Evolutionary conservation across 768 basidiomycete genomes (phyloP), one percentile per base, ranked within the genome.

Genomic region (Pisolithus microcarpus): DNA sequence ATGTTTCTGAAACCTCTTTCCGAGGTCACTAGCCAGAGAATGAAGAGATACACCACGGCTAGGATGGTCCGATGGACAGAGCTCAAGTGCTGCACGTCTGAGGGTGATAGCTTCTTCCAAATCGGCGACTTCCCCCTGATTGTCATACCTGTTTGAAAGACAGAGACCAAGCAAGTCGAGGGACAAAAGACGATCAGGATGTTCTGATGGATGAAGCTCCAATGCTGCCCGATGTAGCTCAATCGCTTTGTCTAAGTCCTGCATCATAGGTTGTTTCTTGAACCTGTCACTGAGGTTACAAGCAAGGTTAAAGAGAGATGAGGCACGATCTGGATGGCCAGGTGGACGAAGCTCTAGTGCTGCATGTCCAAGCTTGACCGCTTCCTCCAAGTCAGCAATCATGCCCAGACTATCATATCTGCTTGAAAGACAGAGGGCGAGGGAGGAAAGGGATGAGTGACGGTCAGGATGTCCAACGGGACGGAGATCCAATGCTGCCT

Each of bases 221-320:
- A 39, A 39, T 21, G n/a, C n/a, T 18, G 19, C n/a, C 21, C 38
- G 38, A 18, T 39, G 38, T n/a, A 39, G 38, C n/a, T n/a, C n/a
- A 39, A 39, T 39, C 3, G 38, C 38, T 21, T 39, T n/a, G 21
- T 39, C 38, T 8, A 39, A 21, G n/a, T 39, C 38, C 5, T 5
- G 18, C 6, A 18, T 7, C 21, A n/a, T 21, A 18, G 18, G 8
- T 18, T 18, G n/a, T n/a, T 39, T 18, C 38, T n/a, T 5, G 53
- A 81, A 81, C 53, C 61, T 63, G 38, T 64, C 56, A 2, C 71
- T 72, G 9, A 59, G 52, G 42, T 58, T 75, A 69, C 58, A 60
- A 36, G 38, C 38, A 39, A 39, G 38, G n/a, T 39, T 39, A 5
- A 9, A n/a, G 38, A 39, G 38, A 39, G 15, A 9, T n/a, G 21